Evolutionary conservation across 208 protist species (phyloP).

Genomic region (Vickermania ingenoplastis): DNA sequence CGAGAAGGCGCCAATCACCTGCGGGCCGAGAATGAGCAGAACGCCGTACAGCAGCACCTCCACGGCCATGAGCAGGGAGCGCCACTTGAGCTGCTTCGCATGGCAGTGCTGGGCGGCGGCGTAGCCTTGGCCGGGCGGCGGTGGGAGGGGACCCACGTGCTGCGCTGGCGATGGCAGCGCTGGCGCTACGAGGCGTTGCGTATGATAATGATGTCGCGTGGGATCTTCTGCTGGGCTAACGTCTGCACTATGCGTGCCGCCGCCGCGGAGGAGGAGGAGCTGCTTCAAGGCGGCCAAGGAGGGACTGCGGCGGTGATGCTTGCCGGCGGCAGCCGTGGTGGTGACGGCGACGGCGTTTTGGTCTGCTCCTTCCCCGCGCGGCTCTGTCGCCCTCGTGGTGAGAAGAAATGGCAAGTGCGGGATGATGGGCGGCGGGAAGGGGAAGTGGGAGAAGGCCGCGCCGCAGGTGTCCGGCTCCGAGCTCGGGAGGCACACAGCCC

Average conservation of each 20-base stretch:
- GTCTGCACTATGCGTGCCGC: not conserved
- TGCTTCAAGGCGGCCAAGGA: not conserved
- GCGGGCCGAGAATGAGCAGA: slow-evolving; percentile 56
- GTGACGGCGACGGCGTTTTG: too few relatives aligned
- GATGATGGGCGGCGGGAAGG: not conserved
- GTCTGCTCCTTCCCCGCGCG: too few relatives aligned
- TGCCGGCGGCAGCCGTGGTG: too few relatives aligned
- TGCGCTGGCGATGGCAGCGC: too few relatives aligned
- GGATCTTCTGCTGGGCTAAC: not conserved
- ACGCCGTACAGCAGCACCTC: slow-evolving; percentile 59
- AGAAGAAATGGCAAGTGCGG: not conserved
- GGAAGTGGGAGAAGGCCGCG: not conserved
- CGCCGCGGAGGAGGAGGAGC: not conserved
- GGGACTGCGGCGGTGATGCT: not conserved
- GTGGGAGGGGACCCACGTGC: not conserved
- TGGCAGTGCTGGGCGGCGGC: not conserved
- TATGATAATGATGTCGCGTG: too few relatives aligned
- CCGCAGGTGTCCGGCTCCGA: not conserved
- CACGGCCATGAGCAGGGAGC: slow-evolving; percentile 20
- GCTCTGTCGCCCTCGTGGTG: not conserved
- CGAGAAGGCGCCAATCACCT: slow-evolving; percentile 43
- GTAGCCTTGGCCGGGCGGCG: not conserved
- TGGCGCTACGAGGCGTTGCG: too few relatives aligned
- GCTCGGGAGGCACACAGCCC: not conserved
- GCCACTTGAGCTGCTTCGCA: slow-evolving; percentile 1